These are phyloP conservation scores for Podospora appendiculata DNA, from an alignment of 495 filamentous ascomycete species.

Conservation along the genomic window DNA sequence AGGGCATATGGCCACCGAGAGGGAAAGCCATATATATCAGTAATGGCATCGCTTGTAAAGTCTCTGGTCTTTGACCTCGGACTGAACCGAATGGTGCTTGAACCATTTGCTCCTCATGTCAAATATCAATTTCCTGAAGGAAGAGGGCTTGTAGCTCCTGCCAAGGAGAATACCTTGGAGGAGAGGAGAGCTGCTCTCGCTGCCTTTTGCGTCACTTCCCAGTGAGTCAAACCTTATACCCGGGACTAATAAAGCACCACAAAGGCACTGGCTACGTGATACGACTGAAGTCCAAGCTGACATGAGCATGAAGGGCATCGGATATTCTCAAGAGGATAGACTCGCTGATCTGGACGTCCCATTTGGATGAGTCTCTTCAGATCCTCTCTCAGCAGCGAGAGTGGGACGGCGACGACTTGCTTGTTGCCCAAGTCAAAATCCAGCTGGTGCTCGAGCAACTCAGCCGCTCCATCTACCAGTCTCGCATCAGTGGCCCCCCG, in stretches of 20 bases:
- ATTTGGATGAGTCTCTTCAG: constrained; percentile 45
- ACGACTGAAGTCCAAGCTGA: no score
- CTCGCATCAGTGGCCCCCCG: constrained; percentile 26
- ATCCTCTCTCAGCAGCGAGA: constrained; percentile 37
- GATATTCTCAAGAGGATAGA: constrained; percentile 30
- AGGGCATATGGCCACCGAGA: constrained; percentile 10
- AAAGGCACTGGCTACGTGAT: no score
- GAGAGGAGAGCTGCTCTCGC: constrained; percentile 47
- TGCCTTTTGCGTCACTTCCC: constrained; percentile 44
- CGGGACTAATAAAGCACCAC: no score
- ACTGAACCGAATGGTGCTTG: constrained; percentile 39
- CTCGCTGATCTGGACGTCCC: constrained; percentile 42
- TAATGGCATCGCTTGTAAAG: constrained; percentile 42
- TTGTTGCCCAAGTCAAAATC: constrained; percentile 37
- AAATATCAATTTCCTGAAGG: background rate
- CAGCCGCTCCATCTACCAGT: constrained; percentile 14
- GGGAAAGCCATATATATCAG: constrained; percentile 30
- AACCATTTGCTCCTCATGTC: constrained; percentile 6
- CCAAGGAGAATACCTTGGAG: constrained; percentile 36
- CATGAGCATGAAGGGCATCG: no score
- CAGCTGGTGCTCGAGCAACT: constrained; percentile 26
- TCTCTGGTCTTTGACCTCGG: constrained; percentile 47
- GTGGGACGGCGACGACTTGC: constrained; percentile 40
- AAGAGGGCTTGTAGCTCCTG: constrained; percentile 4
- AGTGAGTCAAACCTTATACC: constrained; percentile 20